Evolutionary conservation across 2,329 filamentous ascomycete genomes (phyloP).

Genomic region (Arthrobotrys sphaeroides): DNA sequence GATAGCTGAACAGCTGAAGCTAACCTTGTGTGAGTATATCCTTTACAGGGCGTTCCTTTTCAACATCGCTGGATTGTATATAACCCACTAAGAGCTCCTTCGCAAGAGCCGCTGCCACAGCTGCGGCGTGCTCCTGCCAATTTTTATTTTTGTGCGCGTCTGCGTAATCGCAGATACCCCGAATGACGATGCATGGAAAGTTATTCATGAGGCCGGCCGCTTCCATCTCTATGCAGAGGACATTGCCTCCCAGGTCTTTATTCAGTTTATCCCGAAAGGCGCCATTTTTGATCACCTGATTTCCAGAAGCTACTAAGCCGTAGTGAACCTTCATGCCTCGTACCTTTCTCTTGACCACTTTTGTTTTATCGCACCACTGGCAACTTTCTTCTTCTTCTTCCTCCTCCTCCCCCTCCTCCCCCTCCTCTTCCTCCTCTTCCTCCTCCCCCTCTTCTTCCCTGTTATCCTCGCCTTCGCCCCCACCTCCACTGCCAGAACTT

Average conservation of each 20-base stretch:
- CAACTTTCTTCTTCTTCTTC: slow-evolving; percentile 2
- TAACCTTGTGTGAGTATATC: not conserved
- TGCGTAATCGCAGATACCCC: slow-evolving; percentile 27
- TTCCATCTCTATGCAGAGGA: slow-evolving; percentile 17
- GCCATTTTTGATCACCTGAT: slow-evolving; percentile 17
- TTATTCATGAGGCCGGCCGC: slow-evolving; percentile 12
- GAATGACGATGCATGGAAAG: slow-evolving; percentile 23
- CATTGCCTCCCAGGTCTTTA: not conserved
- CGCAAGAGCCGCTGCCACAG: slow-evolving; percentile 16
- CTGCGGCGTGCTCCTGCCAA: slow-evolving; percentile 16
- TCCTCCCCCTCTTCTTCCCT: not conserved
- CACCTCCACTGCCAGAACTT: not conserved
- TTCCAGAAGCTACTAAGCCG: slow-evolving; percentile 18
- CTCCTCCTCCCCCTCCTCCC: slow-evolving; percentile 10
- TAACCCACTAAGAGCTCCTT: slow-evolving; percentile 19
- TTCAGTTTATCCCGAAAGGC: not conserved
- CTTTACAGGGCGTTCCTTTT: not conserved
- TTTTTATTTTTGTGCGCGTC: slow-evolving; percentile 19
- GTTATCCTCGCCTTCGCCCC: not conserved
- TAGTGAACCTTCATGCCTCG: slow-evolving; percentile 28
- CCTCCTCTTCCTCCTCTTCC: not conserved
- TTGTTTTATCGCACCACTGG: not conserved
- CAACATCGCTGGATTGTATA: not conserved
- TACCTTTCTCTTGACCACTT: slow-evolving; percentile 11
- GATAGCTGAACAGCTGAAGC: no score